Evolutionary conservation across 2,329 filamentous ascomycete species (phyloP), one percentile per base, ranked within the genome.

Genomic region (Epichloe sylvatica): DNA sequence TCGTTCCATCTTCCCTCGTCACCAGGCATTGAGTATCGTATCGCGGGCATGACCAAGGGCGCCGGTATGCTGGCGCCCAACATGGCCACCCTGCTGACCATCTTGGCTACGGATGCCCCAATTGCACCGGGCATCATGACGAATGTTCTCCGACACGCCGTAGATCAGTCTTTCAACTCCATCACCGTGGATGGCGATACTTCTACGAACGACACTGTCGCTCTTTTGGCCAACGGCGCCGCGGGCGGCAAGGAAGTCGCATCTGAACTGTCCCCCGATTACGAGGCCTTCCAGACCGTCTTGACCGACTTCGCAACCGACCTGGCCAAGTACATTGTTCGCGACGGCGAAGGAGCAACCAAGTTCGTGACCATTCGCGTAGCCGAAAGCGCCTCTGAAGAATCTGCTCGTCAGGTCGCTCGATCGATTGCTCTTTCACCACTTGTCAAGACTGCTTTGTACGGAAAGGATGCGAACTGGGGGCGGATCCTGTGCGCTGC

Each of bases 1-100:
- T 80, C 81, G 13, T 98, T 97, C 68, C 81, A 74, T 30, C 79
- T 98, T 34, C 90, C 92, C 4, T 90, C 86, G 1, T 85, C 86
- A 4, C 80, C 86, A 0, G 74, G 74, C 17, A 73, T 80, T 46
- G 81, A 84, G 64, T 98, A 95, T 70, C 77, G 78, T 58, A 84
- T 98, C 46, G 89, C 87, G 12, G 92, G 92, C 58, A 94, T 94
- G 80, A 94, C 91, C 61, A 98, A 98, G 72, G 92, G 92, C 51
- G 92, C 92, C 5, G 92, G 92, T 62, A 98, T 98, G 92, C 95
- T 98, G 65, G 90, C 96, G 63, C 92, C 92, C 45, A 97, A 98
- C 72, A 95, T 98, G 90, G 92, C 89, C 33, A 98, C 92, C 1
- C 78, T 97, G 35, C 80, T 98, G 36, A 89, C 87, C 49, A 84